Evolutionary conservation across 2,329 filamentous ascomycete genomes (phyloP).

Genomic region (Cladobotryum mycophilum): DNA sequence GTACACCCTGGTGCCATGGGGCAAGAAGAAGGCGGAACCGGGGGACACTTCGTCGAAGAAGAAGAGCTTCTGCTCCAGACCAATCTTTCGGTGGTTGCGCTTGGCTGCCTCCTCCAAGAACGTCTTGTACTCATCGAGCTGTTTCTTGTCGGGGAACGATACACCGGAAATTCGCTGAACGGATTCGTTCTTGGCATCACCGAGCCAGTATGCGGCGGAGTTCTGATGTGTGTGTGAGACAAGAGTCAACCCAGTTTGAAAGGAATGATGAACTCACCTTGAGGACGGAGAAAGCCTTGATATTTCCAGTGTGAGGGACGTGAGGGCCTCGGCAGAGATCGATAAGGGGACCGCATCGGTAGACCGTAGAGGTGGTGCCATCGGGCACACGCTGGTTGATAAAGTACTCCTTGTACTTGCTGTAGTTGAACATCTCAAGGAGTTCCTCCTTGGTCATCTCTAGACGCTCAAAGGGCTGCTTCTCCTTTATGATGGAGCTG

Average conservation of each 20-base stretch:
- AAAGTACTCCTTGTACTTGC: constrained; percentile 97
- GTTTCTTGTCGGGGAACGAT: constrained; percentile 92
- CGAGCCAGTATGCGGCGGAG: constrained; percentile 78
- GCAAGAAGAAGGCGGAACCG: constrained; percentile 85
- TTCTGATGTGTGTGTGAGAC: constrained; percentile 48
- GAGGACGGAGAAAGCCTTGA: constrained; percentile 92
- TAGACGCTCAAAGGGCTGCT: constrained; percentile 88
- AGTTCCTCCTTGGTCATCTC: constrained; percentile 86
- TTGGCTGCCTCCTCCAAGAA: constrained; percentile 98
- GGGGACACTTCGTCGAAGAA: constrained; percentile 95
- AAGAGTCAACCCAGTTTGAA: not conserved
- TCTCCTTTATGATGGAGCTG: constrained; percentile 85
- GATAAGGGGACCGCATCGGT: constrained; percentile 87
- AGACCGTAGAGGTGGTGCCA: constrained; percentile 87
- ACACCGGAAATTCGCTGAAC: constrained; percentile 95
- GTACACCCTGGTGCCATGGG: constrained; percentile 89
- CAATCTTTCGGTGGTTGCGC: constrained; percentile 89
- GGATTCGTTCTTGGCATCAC: constrained; percentile 88
- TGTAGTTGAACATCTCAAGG: constrained; percentile 91
- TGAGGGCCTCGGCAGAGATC: constrained; percentile 94
- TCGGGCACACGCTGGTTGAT: constrained; percentile 68
- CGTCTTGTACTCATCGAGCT: constrained; percentile 86
- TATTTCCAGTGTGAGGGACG: constrained; percentile 82
- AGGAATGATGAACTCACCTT: constrained; percentile 43
- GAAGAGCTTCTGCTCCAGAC: constrained; percentile 93